Base-by-base conservation (phyloP, 345 rosid species). In the Arabidopsis suecica region DNA sequence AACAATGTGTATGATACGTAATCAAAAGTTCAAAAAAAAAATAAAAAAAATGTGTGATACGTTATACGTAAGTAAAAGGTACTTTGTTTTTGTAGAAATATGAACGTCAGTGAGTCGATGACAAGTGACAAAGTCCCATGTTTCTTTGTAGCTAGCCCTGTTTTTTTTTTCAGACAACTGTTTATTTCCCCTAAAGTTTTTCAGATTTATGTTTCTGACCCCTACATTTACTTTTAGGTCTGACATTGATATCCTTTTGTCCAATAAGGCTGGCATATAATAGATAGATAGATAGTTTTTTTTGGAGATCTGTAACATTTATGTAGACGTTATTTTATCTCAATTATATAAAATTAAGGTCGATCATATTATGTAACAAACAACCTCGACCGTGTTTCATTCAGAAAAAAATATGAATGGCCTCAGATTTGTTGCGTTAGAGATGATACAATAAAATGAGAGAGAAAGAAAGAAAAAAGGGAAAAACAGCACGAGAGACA, bases 131-230 rank as follows among this genome's bases (percentile, higher is more conserved):
- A 67, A 67, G 53, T 59, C 73, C 73, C 44, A 75, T 59, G 68
- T 40, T 69, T 53, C 64, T 42, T 40, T 53, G 50, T 76, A 68
- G 69, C 69, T 76, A 68, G 69, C 69, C 44, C 49, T 68, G 63
- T 63, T 55, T 23, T 51, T 12, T 54, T 59, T 16, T 7, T 37
- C 36, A 16, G 18, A 73, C 47, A 54, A 58, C 67, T 48, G 66
- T 58, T n/a, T 25, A 48, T 58, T 74, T 60, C 32, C 61, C 74
- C 73, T 44, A 18, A 25, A 44, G 49, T 23, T 65, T 66, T 16
- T 37, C 16, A 58, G 68, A 68, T 75, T 75, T 34, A 59, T 67
- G 61, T 49, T 67, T 67, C 68, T 75, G 68, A 66, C 73, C 67
- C 45, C 57, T 68, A 42, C 32, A 42, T 68, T 68, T 75, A 14